phyloP scores from a whole-genome alignment of 2,329 filamentous ascomycete species.

The Pseudocercospora ulei region DNA sequence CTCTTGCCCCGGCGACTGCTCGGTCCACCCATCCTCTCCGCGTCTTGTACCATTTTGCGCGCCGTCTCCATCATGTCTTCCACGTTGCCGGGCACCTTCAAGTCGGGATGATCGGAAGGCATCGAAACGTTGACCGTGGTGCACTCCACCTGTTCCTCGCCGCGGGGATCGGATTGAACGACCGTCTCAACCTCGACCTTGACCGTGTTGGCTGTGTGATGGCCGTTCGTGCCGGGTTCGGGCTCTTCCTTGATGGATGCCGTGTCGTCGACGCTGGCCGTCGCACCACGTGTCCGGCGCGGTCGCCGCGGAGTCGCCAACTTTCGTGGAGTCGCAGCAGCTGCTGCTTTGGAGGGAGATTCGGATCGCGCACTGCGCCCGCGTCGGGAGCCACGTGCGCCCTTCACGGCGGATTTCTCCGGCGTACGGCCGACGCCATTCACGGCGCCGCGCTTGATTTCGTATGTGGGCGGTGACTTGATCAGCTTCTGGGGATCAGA shows the following conservation, averaged over 20 bases:
- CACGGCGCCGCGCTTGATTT: constrained; percentile 31
- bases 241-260: constrained; percentile 24
- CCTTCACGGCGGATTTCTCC: constrained; percentile 20
- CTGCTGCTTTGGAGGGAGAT: constrained; percentile 45
- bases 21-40: constrained; percentile 45
- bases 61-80: constrained; percentile 77
- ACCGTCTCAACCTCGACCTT: constrained; percentile 62
- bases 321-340: constrained; percentile 39
- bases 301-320: constrained; percentile 48
- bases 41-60: constrained; percentile 74
- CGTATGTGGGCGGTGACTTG: constrained; percentile 67
- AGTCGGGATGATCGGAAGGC: constrained; percentile 55
- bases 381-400: constrained; percentile 30
- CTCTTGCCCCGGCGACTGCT: constrained; percentile 51
- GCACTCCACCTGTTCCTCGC: constrained; percentile 60
- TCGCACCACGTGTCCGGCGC: constrained; percentile 37
- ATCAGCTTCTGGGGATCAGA: constrained; percentile 59
- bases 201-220: constrained; percentile 43
- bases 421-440: constrained; percentile 28
- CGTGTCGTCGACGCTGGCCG: constrained; percentile 28
- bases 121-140: constrained; percentile 69
- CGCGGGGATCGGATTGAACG: constrained; percentile 42
- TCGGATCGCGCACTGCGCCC: constrained; percentile 51
- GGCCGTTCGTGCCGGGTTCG: constrained; percentile 16
- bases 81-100: constrained; percentile 61